Evolutionary conservation across 2,329 filamentous ascomycete species (phyloP), one percentile per base, ranked within the genome.

Genomic region (Dendryphion nanum): DNA sequence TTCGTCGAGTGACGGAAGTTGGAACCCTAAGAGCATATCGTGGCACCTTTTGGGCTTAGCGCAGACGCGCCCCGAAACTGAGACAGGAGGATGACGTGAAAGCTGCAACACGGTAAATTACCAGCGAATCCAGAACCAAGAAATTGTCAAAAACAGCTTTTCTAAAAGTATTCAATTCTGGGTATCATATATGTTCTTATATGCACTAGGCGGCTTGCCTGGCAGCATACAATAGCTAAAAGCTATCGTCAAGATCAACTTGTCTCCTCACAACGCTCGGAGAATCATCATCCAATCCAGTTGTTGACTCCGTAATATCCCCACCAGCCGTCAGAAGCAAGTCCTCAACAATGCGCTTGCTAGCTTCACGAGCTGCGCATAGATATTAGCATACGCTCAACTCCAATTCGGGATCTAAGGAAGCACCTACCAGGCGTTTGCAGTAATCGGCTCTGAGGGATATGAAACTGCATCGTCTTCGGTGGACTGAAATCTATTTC

Each of bases 401-500:
- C 6, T 14, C n/a, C n/a, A 23, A 15, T 10, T 21, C 13, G 8
- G 12, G 12, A 33, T 8, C 18, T 24, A 8, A 13, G 16, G 8
- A 10, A n/a, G 2, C n/a, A 51, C 79, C 60, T 68, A 86, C 83
- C 83, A 45, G 87, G 88, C 33, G 88, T 94, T 63, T 90, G 87
- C 61, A 91, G 65, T 16, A 94, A 69, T 58, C 86, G 83, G 28
- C 82, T 86, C 37, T 85, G 84, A 35, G 86, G 86, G 33, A 94
- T 69, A 30, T 85, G 83, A 63, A 94, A 94, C 57, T 90, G 86
- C 43, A 94, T 90, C 8, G 88, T 93, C 73, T 97, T 97, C 0
- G 93, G 93, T 18, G 93, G 93, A 57, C 88, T 95, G 67, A 89
- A 84, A 17, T 75, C 75, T 30, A 75, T 42, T 2, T 54, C 59